These are phyloP conservation scores for Populus hybrid DNA, from an alignment of 441 rosid genomes.

Conservation along the genomic window DNA sequence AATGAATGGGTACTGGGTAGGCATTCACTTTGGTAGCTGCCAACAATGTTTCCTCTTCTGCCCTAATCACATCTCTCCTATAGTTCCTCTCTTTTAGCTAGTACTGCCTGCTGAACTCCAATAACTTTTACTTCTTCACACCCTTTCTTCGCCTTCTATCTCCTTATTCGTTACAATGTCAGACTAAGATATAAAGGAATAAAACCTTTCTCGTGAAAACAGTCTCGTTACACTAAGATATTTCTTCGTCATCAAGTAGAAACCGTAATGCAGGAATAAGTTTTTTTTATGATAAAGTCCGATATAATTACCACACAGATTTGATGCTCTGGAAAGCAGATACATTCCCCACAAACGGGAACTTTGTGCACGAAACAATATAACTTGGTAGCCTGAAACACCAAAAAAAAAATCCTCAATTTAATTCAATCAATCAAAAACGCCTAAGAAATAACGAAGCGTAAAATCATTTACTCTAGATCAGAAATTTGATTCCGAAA, in stretches of 20 bases:
- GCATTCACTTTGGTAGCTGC: neutral
- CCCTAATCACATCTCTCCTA: neutral
- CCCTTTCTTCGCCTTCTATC: neutral
- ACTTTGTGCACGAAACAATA: conserved; percentile 99
- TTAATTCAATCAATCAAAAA: neutral
- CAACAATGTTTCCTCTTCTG: neutral
- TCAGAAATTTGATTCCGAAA: neutral
- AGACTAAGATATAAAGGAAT: neutral
- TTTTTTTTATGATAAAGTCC: neutral
- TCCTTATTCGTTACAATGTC: neutral
- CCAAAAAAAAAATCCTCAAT: neutral
- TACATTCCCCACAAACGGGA: conserved; percentile 98
- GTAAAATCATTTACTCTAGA: neutral
- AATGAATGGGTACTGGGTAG: neutral
- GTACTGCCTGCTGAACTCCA: neutral
- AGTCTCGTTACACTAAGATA: neutral
- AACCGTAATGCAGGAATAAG: neutral
- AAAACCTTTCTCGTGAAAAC: neutral
- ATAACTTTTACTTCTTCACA: neutral
- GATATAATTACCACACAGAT: conserved; percentile 73
- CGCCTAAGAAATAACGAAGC: neutral
- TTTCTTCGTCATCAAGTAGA: neutral
- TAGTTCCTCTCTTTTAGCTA: neutral
- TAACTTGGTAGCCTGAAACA: conserved; percentile 85
- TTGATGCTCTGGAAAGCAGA: conserved; percentile 93